Conservation (phyloP, 2,329 filamentous ascomycete genomes). For the Beauveria scarabaeidicola region DNA sequence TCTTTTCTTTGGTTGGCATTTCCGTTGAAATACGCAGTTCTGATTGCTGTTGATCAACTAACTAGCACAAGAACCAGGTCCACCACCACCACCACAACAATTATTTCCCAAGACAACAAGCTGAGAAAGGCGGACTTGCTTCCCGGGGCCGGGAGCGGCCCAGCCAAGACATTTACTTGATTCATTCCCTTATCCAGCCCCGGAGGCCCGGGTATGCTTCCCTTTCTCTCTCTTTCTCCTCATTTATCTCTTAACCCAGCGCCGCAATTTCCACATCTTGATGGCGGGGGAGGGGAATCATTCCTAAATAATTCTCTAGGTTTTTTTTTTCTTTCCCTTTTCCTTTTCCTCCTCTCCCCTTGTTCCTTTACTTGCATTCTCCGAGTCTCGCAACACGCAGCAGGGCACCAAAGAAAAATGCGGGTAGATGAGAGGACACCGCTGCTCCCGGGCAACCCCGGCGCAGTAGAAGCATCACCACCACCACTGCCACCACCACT, state of each 20-base stretch:
- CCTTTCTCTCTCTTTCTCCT: background rate
- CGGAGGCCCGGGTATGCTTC: slow-evolving; percentile 1
- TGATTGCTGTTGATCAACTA: no score
- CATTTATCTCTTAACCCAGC: background rate
- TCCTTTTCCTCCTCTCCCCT: background rate
- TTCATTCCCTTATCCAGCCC: background rate
- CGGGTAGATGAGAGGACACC: slow-evolving; percentile 5
- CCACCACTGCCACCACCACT: background rate
- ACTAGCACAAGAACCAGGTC: no score
- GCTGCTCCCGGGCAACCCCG: background rate
- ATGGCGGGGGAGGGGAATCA: background rate
- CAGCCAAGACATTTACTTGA: background rate
- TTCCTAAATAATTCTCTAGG: background rate
- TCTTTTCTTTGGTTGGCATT: no score
- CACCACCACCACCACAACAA: no score
- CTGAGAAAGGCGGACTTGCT: background rate
- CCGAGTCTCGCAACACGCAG: background rate
- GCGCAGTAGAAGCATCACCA: background rate
- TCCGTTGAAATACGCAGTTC: no score
- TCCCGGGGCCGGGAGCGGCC: background rate
- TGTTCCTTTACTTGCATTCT: background rate
- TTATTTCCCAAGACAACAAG: no score
- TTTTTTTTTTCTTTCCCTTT: background rate
- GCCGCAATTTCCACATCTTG: background rate
- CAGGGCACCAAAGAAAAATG: background rate